Evolutionary conservation across 2,329 filamentous ascomycete species (phyloP).

Genomic region (Penicillium crustosum): DNA sequence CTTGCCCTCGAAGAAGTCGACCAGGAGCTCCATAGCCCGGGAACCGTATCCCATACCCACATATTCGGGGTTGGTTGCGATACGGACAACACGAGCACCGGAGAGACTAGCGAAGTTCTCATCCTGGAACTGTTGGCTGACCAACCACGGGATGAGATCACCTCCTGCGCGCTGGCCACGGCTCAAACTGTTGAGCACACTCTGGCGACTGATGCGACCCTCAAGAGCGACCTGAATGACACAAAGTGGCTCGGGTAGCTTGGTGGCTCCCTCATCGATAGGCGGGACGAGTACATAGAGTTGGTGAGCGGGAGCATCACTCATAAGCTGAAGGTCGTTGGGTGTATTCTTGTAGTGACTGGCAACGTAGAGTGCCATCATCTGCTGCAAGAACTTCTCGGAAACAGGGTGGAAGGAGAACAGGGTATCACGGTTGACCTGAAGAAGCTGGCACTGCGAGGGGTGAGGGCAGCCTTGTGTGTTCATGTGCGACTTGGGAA

Average conservation of each 20-base stretch:
- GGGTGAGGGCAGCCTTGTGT: constrained; percentile 84
- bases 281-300: constrained; percentile 92
- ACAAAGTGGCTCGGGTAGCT: constrained; percentile 87
- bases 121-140: constrained; percentile 97
- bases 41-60: constrained; percentile 90
- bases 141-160: constrained; percentile 94
- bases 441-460: constrained; percentile 83
- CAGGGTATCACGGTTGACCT: constrained; percentile 93
- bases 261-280: constrained; percentile 70
- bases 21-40: constrained; percentile 79
- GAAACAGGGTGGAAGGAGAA: constrained; percentile 98
- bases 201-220: constrained; percentile 90
- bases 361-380: constrained; percentile 96
- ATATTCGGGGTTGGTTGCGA: constrained; percentile 95
- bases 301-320: constrained; percentile 93
- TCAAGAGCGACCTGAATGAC: constrained; percentile 93
- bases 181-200: constrained; percentile 84
- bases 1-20: constrained; percentile 93
- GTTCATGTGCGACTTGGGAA: constrained; percentile 72
- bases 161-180: constrained; percentile 85
- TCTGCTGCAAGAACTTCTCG: constrained; percentile 94
- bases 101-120: constrained; percentile 93
- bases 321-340: constrained; percentile 98
- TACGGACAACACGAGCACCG: constrained; percentile 86
- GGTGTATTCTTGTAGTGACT: constrained; percentile 98